phyloP scores from a whole-genome alignment of 176 grass and related monocot species.

The Oryza nivara region DNA sequence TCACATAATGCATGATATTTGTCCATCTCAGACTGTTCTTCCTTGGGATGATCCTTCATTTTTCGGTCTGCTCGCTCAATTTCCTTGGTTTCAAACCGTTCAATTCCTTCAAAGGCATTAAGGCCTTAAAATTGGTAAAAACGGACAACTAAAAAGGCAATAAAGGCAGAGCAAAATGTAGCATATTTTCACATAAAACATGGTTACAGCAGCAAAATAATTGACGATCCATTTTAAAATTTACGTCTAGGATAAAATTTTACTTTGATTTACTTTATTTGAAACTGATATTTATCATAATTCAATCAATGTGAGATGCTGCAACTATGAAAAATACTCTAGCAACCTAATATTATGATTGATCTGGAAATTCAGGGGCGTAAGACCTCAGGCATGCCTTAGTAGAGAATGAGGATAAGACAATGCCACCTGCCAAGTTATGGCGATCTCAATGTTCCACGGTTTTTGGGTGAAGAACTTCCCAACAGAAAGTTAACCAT shows the following conservation, averaged over 20 bases:
- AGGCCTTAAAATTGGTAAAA: not conserved
- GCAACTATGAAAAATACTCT: too few species aligned
- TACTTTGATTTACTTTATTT: not conserved
- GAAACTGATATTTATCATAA: not conserved
- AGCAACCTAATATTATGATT: not conserved
- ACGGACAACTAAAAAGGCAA: not conserved
- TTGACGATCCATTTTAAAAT: not conserved
- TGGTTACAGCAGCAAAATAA: not conserved
- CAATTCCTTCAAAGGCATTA: constrained; percentile 12
- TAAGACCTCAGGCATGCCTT: not conserved
- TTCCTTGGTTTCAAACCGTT: not conserved
- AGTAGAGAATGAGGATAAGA: not conserved
- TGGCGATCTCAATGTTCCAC: not conserved
- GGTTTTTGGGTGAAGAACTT: not conserved
- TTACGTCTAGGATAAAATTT: not conserved
- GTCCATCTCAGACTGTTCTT: constrained; percentile 19
- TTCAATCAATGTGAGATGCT: not conserved
- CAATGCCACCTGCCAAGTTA: not conserved
- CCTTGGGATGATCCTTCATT: not conserved
- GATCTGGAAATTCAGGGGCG: not conserved
- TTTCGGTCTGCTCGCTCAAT: not conserved
- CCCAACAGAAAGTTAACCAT: not conserved
- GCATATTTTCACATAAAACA: not conserved
- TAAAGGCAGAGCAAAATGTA: not conserved
- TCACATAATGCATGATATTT: constrained; percentile 1